Conservation (phyloP, 1,284 basidiomycete species). For the Mycena sp. region DNA sequence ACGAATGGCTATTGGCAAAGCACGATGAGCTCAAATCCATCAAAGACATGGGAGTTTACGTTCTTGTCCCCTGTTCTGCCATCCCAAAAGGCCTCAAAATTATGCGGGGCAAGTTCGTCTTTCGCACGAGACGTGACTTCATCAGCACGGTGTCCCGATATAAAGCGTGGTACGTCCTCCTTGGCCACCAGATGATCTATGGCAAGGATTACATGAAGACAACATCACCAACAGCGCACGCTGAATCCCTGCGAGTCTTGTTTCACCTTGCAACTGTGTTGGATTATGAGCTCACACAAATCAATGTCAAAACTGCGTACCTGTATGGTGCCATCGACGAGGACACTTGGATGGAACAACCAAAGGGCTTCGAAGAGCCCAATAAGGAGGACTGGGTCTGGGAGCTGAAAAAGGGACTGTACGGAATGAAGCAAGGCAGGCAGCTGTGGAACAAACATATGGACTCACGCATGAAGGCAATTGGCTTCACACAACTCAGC, state of each 20-base stretch:
- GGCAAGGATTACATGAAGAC: too few relatives aligned
- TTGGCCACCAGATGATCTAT: conserved; percentile 44
- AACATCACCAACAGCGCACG: conserved; percentile 42
- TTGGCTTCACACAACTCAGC: conserved; percentile 35
- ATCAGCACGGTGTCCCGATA: conserved; percentile 36
- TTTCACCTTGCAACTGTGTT: conserved; percentile 43
- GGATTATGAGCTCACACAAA: conserved; percentile 42
- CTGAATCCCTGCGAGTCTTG: conserved; percentile 42
- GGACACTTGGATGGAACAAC: conserved; percentile 46
- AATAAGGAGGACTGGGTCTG: conserved; percentile 38
- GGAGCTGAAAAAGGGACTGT: conserved; percentile 42
- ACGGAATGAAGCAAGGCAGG: conserved; percentile 52
- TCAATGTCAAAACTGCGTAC: conserved; percentile 53
- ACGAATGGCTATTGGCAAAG: conserved; percentile 14
- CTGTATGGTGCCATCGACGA: conserved; percentile 44
- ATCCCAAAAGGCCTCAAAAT: conserved; percentile 12
- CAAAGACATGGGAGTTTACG: too few relatives aligned
- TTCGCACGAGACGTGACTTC: conserved; percentile 35
- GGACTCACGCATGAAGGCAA: conserved; percentile 37
- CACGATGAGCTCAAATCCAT: conserved; percentile 16
- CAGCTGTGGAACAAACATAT: conserved; percentile 50
- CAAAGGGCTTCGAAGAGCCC: conserved; percentile 41
- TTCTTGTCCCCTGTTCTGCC: conserved; percentile 14
- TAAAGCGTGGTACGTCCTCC: conserved; percentile 43
- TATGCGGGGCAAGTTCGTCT: conserved; percentile 29